Conservation (phyloP, 208 protist genomes). For the Angomonas desouzai region DNA sequence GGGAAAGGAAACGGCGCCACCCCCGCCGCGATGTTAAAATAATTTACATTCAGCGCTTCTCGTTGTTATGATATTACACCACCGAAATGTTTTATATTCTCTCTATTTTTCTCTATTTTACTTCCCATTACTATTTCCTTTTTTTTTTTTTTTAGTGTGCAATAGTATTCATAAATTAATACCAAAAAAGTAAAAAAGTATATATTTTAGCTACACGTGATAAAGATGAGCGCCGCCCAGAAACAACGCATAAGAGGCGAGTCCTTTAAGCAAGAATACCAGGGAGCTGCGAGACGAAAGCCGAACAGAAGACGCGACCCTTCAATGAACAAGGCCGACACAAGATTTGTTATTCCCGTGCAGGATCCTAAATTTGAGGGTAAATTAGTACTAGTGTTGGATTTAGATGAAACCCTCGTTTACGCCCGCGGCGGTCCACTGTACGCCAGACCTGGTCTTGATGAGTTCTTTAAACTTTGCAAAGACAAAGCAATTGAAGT, state of each 20-base stretch:
- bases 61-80: too few species aligned
- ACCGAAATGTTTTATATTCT: neutral
- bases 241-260: slow-evolving; percentile 83
- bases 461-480: slow-evolving; percentile 86
- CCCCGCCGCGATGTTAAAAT: neutral
- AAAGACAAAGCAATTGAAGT: slow-evolving; percentile 84
- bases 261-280: slow-evolving; percentile 93
- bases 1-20: too few species aligned
- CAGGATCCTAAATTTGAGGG: slow-evolving; percentile 70
- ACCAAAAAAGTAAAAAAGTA: neutral
- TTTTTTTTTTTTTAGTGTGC: neutral
- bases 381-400: slow-evolving; percentile 86
- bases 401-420: slow-evolving; percentile 90
- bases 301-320: slow-evolving; percentile 74
- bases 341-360: slow-evolving; percentile 68
- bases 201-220: neutral
- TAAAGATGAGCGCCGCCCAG: slow-evolving; percentile 22
- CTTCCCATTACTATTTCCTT: too few species aligned
- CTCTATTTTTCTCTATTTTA: slow-evolving; percentile 4
- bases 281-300: slow-evolving; percentile 56
- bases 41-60: neutral
- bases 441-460: slow-evolving; percentile 81
- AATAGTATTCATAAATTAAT: slow-evolving; percentile 5
- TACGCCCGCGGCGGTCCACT: slow-evolving; percentile 85
- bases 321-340: slow-evolving; percentile 87